phyloP scores from a whole-genome alignment of 805 yeast species.

The Hanseniaspora thailandica region DNA sequence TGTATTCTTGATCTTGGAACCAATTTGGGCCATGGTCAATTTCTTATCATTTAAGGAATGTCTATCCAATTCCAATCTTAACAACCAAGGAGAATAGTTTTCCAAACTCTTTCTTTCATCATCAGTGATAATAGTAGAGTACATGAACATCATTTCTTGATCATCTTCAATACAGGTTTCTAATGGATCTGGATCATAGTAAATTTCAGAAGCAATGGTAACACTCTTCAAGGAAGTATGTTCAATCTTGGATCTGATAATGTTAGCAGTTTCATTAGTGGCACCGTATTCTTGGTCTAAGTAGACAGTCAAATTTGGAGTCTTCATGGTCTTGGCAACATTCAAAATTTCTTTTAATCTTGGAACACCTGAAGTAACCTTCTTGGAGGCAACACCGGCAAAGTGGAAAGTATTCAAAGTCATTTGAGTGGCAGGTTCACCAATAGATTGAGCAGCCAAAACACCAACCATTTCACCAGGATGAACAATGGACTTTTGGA shows the following conservation, averaged over 20 bases:
- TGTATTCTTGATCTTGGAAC: constrained; percentile 82
- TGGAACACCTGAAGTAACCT: constrained; percentile 93
- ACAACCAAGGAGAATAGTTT: constrained; percentile 94
- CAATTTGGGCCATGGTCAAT: constrained; percentile 95
- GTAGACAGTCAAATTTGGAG: constrained; percentile 98
- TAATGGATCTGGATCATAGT: constrained; percentile 96
- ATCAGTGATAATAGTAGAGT: constrained; percentile 95
- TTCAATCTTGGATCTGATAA: constrained; percentile 91
- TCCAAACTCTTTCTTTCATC: constrained; percentile 88
- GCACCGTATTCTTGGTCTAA: constrained; percentile 65
- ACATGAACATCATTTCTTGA: constrained; percentile 92
- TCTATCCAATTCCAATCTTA: constrained; percentile 93
- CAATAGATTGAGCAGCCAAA: constrained; percentile 92
- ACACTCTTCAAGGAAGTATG: constrained; percentile 91
- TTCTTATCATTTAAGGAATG: constrained; percentile 98
- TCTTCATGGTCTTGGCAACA: constrained; percentile 95
- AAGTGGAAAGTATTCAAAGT: constrained; percentile 94
- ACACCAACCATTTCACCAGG: constrained; percentile 99
- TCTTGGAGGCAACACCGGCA: constrained; percentile 95
- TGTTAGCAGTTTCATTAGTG: constrained; percentile 89
- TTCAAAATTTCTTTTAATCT: constrained; percentile 95
- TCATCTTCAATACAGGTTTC: constrained; percentile 95
- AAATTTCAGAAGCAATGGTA: constrained; percentile 93
- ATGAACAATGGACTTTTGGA: constrained; percentile 79
- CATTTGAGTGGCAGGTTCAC: constrained; percentile 98